Base-by-base conservation (phyloP, 257 asterid species). In the Echium plantagineum region DNA sequence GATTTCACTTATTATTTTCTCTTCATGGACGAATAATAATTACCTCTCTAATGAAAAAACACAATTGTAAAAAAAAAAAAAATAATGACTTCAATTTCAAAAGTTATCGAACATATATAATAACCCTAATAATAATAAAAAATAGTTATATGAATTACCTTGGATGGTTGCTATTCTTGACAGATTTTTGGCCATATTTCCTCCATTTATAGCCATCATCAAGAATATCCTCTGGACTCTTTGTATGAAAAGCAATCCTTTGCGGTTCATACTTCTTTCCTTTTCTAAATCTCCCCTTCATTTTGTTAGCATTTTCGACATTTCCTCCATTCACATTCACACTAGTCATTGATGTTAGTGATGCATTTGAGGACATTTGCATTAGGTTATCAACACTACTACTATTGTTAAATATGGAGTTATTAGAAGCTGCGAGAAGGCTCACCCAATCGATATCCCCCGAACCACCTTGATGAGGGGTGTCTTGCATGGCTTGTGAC, bases 201-300 rank as follows among this genome's bases (percentile, higher is more conserved):
- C 97, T 75, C 97, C 97, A 90, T 65, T 87, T 90, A 59, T 80
- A 87, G 2, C 96, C 96, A 78, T 87, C 97, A 67, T 87, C 98
- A 74, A 90, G 98, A 71, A 87, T 87, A 46, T 90, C 96, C 67
- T 90, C 94, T 26, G 71, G 67, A 63, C 96, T 90, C 76, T 89
- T 80, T 0, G 97, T 87, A 72, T 90, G 97, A 59, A 90, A 90
- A 31, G 94, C 96, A 66, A 90, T 79, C 61, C 96, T 87, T 5
- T 83, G 87, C 16, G 95, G 87, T 54, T 81, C 61, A 66, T 69
- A 69, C 71, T 81, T 87, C 74, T 74, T 85, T 57, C 66, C 75
- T 20, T 72, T 87, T 2, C 87, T 78, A 21, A 60, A 35, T 65
- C 66, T 79, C 0, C 66, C 74, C 60, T 70, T 82, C 59, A 71